A percentile compares a stretch with the other conserved stretches of the same genome.
Evolutionary conservation across 73 alveolate genomes (phyloP).

Genomic region (Paramecium sexaurelia): DNA sequence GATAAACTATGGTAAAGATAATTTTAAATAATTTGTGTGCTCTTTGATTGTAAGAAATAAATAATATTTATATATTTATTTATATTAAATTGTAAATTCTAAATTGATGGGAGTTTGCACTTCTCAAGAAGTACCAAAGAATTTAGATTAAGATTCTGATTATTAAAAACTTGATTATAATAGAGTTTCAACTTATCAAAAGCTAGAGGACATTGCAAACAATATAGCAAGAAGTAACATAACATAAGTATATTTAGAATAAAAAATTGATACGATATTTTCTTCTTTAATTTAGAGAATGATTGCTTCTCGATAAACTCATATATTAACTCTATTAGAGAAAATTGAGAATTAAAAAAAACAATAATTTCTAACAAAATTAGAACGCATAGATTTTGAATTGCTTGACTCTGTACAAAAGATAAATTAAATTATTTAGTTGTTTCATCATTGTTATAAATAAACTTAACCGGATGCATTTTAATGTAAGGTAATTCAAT

Average conservation of each 20-base stretch:
- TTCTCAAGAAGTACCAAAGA: not conserved
- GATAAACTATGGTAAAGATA: too few species aligned
- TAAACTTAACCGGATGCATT: not conserved
- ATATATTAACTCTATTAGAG: not conserved
- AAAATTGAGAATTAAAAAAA: not conserved
- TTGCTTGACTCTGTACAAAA: not conserved
- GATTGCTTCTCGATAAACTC: constrained; percentile 3
- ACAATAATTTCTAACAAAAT: not conserved
- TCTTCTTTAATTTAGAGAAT: not conserved
- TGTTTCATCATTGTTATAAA: constrained; percentile 2
- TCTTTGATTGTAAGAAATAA: too few species aligned
- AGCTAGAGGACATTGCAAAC: not conserved
- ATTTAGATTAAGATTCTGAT: not conserved
- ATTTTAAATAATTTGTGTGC: too few species aligned
- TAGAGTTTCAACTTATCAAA: not conserved
- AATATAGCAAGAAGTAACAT: not conserved
- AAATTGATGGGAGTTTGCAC: not conserved
- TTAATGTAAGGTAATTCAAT: not conserved
- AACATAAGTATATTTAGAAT: not conserved
- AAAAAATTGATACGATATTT: not conserved
- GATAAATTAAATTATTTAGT: not conserved
- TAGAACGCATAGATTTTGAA: not conserved
- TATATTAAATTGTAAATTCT: not conserved
- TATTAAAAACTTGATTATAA: not conserved
- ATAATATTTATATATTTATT: not conserved